phyloP scores from a whole-genome alignment of 2,329 filamentous ascomycete species.

The Aspergillus sp. region DNA sequence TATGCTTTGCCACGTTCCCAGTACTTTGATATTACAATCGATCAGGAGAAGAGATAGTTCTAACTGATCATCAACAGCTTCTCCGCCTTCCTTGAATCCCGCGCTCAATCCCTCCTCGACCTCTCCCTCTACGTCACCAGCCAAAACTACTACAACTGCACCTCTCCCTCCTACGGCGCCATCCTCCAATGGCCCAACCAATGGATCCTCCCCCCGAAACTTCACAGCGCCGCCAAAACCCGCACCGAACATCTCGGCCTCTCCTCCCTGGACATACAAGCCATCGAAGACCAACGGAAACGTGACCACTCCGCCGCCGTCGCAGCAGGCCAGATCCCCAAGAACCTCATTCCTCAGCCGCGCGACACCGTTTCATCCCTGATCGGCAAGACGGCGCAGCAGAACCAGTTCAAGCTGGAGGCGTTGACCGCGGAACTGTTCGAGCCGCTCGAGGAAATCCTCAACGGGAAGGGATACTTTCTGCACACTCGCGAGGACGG shows the following conservation, averaged over 20 bases:
- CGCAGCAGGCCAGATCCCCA: slow-evolving; percentile 41
- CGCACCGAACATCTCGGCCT: slow-evolving; percentile 71
- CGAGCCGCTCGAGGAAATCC: slow-evolving; percentile 66
- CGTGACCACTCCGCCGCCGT: slow-evolving; percentile 43
- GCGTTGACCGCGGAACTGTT: slow-evolving; percentile 71
- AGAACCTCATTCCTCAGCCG: slow-evolving; percentile 56
- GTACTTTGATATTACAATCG: too few relatives aligned
- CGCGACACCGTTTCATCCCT: slow-evolving; percentile 62
- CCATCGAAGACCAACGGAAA: slow-evolving; percentile 42
- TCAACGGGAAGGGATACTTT: slow-evolving; percentile 59
- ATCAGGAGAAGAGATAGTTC: neutral
- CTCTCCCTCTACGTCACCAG: slow-evolving; percentile 88
- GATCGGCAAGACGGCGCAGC: slow-evolving; percentile 68
- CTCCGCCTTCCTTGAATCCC: slow-evolving; percentile 70
- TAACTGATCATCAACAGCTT: slow-evolving; percentile 29
- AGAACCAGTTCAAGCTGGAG: slow-evolving; percentile 73
- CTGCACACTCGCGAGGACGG: slow-evolving; percentile 48
- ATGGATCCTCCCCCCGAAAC: slow-evolving; percentile 76
- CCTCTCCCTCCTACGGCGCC: slow-evolving; percentile 75
- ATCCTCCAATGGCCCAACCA: slow-evolving; percentile 85
- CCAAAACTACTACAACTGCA: slow-evolving; percentile 77
- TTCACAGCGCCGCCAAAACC: slow-evolving; percentile 69
- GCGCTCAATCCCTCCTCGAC: slow-evolving; percentile 76
- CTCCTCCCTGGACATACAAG: slow-evolving; percentile 66
- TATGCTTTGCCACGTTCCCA: slow-evolving; percentile 31